Conservation (phyloP, 2,329 filamentous ascomycete species). For the Hypocreales sp. region DNA sequence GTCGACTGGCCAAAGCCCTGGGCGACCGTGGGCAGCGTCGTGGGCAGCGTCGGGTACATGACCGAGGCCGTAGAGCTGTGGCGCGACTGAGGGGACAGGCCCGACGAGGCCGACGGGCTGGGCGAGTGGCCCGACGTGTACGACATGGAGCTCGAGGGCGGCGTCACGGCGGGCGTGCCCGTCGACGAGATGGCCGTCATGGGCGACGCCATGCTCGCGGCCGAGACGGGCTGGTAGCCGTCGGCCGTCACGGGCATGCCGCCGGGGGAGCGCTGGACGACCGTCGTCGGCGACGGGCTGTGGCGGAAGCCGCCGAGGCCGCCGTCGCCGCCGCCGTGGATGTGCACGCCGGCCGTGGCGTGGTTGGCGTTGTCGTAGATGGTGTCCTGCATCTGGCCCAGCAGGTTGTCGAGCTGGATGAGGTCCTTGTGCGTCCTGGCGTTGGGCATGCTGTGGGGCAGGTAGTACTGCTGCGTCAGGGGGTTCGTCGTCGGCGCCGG, state of each 20-base stretch:
- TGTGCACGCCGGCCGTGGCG: constrained; percentile 64
- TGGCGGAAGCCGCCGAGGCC: constrained; percentile 38
- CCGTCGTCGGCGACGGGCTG: constrained; percentile 36
- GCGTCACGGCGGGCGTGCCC: constrained; percentile 63
- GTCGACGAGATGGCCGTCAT: constrained; percentile 41
- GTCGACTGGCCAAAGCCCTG: constrained; percentile 55
- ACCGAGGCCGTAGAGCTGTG: constrained; percentile 45
- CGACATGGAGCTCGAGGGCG: constrained; percentile 59
- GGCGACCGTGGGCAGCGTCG: constrained; percentile 42
- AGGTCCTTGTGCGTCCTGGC: constrained; percentile 88
- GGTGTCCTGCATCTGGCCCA: constrained; percentile 91
- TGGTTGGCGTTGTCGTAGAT: constrained; percentile 87
- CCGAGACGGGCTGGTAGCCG: constrained; percentile 26
- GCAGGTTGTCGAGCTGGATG: constrained; percentile 82
- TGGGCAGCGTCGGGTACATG: constrained; percentile 56
- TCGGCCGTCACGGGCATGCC: constrained; percentile 19
- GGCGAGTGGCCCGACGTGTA: constrained; percentile 69
- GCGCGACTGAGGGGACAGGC: constrained; percentile 50
- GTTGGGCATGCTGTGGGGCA: constrained; percentile 56
- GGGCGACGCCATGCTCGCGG: constrained; percentile 45
- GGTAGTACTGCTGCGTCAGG: constrained; percentile 61
- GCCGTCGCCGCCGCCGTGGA: constrained; percentile 55
- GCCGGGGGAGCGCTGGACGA: constrained; percentile 19
- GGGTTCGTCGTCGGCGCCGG: constrained; percentile 41
- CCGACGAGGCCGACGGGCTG: constrained; percentile 47